Evolutionary conservation across 805 yeast genomes (phyloP).

Genomic region (Suhomyces pyralidae): DNA sequence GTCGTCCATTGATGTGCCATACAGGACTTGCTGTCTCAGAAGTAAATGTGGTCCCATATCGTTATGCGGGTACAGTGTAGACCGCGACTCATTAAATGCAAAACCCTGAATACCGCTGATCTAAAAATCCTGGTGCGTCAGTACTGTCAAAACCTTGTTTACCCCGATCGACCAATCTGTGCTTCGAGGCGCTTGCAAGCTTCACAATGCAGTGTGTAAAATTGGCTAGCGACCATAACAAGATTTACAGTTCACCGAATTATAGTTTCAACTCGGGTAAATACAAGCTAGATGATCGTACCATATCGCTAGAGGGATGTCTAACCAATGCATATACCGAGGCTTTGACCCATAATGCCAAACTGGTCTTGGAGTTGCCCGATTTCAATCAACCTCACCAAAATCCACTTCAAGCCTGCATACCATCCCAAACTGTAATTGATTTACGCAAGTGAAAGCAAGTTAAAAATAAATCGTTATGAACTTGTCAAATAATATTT

Average conservation of each 20-base stretch:
- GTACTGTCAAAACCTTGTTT: not conserved
- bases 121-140: not conserved
- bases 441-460: not conserved
- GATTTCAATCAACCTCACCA: not conserved
- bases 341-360: not conserved
- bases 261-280: not conserved
- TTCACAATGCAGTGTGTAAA: not conserved
- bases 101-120: not conserved
- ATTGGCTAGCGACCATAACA: not conserved
- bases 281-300: not conserved
- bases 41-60: not conserved
- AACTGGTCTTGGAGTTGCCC: not conserved
- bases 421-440: not conserved
- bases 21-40: not conserved
- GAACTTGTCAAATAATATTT: not conserved
- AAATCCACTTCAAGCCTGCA: not conserved
- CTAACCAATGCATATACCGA: not conserved
- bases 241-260: not conserved
- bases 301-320: not conserved
- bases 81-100: not conserved
- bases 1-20: not conserved
- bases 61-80: not conserved
- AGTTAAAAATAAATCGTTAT: not conserved
- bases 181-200: not conserved
- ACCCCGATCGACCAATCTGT: not conserved